A percentile compares a stretch with the other conserved stretches of the same genome.
Evolutionary conservation across 495 filamentous ascomycete genomes (phyloP).

Genomic region (Talaromyces nanjingensis): DNA sequence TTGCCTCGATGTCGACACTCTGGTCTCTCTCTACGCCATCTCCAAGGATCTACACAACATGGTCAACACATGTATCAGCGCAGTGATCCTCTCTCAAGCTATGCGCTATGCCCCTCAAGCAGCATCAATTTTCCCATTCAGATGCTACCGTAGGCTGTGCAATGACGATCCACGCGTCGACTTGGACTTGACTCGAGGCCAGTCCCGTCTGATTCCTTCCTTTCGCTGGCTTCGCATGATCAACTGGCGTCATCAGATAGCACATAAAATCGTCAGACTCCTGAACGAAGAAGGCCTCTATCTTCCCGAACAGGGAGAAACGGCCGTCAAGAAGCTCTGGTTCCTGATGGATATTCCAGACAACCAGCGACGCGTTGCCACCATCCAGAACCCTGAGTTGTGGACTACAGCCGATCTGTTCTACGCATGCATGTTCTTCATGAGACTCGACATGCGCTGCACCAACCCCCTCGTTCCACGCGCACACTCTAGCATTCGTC

Average conservation of each 20-base stretch:
- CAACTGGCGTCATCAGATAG: conserved; percentile 34
- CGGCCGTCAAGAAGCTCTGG: conserved; percentile 56
- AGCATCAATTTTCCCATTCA: conserved; percentile 41
- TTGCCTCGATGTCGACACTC: conserved; percentile 38
- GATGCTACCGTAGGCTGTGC: conserved; percentile 44
- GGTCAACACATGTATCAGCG: conserved; percentile 35
- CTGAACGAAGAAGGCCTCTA: conserved; percentile 44
- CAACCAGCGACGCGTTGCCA: conserved; percentile 35
- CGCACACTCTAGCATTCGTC: conserved; percentile 31
- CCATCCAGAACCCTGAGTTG: conserved; percentile 39
- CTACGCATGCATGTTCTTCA: conserved; percentile 46
- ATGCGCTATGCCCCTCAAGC: conserved; percentile 35
- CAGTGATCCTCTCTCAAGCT: conserved; percentile 34
- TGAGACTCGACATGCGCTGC: conserved; percentile 57
- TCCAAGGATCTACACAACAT: conserved; percentile 48
- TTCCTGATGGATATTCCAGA: conserved; percentile 55
- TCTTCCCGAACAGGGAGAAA: conserved; percentile 35
- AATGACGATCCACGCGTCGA: conserved; percentile 35
- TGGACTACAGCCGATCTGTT: conserved; percentile 50
- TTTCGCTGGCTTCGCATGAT: conserved; percentile 50
- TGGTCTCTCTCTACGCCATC: conserved; percentile 51
- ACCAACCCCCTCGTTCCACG: conserved; percentile 40
- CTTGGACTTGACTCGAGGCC: conserved; percentile 8
- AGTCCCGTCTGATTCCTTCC: conserved; percentile 32
- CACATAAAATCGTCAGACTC: conserved; percentile 47